A percentile compares a stretch with the other conserved stretches of the same genome.
These are phyloP conservation scores for Marchantia paleacea DNA, from an alignment of 225 moss, liverwort and hornwort species.

Conservation along the genomic window DNA sequence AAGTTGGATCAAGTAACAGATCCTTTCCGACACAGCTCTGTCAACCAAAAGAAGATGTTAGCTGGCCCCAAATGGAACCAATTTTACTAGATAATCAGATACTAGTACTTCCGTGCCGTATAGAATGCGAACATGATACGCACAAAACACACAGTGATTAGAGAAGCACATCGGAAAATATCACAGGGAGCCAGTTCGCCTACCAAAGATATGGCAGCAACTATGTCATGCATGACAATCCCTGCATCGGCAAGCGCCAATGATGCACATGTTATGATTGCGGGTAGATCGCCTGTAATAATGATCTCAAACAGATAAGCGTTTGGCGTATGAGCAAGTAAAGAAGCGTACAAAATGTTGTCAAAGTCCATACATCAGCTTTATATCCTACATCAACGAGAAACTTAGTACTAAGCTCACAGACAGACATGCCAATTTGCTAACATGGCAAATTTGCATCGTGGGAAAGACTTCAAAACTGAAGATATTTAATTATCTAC, in stretches of 20 bases:
- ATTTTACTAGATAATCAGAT: neutral
- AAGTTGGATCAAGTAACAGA: slow-evolving; percentile 70
- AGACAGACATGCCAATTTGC: too few species aligned
- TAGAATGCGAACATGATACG: neutral
- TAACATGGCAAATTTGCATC: neutral
- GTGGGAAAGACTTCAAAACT: neutral
- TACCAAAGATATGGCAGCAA: slow-evolving; percentile 71
- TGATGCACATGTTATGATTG: slow-evolving; percentile 84
- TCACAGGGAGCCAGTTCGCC: neutral
- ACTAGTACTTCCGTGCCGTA: too few species aligned
- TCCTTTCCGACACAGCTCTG: slow-evolving; percentile 66
- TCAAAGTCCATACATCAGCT: too few species aligned
- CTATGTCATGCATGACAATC: slow-evolving; percentile 83
- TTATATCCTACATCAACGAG: too few species aligned
- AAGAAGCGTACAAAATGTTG: too few species aligned
- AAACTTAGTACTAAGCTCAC: too few species aligned
- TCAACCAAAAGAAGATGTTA: neutral
- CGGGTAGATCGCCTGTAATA: slow-evolving; percentile 60
- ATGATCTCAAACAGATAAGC: neutral
- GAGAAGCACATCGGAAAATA: neutral
- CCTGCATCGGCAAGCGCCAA: slow-evolving; percentile 95
- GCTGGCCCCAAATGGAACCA: neutral
- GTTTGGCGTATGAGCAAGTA: too few species aligned
- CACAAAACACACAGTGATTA: neutral
- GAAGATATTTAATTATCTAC: neutral